These are phyloP conservation scores for Cajanus cajan DNA, from an alignment of 306 rosid species.

Conservation along the genomic window DNA sequence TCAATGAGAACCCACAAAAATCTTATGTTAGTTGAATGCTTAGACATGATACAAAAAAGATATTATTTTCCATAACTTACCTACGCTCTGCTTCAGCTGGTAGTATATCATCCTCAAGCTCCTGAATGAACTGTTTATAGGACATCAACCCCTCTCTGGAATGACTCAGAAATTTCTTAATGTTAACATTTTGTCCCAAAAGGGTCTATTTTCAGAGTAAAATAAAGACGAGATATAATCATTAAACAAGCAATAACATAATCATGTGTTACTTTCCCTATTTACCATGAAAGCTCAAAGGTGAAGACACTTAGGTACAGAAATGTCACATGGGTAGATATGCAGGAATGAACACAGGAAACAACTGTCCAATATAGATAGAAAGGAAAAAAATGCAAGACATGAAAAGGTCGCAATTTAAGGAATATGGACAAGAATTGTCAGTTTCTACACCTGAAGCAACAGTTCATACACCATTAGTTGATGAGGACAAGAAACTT, in stretches of 20 bases:
- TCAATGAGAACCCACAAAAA: neutral
- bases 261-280: neutral
- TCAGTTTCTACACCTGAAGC: neutral
- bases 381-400: neutral
- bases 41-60: neutral
- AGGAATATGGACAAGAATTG: neutral
- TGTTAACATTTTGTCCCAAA: slow-evolving; percentile 4
- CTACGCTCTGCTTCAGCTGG: slow-evolving; percentile 98
- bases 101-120: slow-evolving; percentile 95
- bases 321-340: neutral
- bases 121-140: slow-evolving; percentile 97
- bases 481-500: neutral
- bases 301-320: slow-evolving; percentile 12
- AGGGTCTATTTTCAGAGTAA: neutral
- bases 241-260: neutral
- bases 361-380: neutral
- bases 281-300: neutral
- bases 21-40: neutral
- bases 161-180: slow-evolving; percentile 29
- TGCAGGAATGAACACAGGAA: neutral
- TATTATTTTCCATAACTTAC: slow-evolving; percentile 42
- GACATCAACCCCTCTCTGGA: slow-evolving; percentile 97
- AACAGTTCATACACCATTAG: neutral
- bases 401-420: neutral
- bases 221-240: neutral